Conservation (phyloP, 768 basidiomycete genomes). For the Guyanaporus albipodus region DNA sequence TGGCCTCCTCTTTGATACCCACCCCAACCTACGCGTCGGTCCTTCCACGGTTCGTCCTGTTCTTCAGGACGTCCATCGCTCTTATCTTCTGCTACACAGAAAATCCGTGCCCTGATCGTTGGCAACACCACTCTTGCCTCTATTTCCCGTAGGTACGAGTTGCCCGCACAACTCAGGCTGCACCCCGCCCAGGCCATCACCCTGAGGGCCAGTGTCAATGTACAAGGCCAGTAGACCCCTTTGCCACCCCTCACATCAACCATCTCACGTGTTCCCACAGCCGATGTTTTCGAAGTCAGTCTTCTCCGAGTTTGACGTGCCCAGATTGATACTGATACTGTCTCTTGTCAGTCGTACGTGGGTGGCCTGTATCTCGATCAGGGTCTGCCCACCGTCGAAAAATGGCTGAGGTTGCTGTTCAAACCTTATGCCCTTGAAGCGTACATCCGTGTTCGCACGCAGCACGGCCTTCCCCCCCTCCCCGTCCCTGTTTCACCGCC, state of each 20-base stretch:
- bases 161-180: conserved; percentile 57
- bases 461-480: conserved; percentile 60
- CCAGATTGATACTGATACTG: conserved; percentile 1
- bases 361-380: conserved; percentile 75
- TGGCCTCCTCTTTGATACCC: conserved; percentile 54
- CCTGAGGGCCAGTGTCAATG: conserved; percentile 61
- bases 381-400: conserved; percentile 50
- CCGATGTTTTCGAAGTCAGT: conserved; percentile 75
- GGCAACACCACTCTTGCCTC: conserved; percentile 70
- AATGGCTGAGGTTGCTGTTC: conserved; percentile 63
- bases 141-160: conserved; percentile 62
- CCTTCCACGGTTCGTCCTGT: conserved; percentile 53
- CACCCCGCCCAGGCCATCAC: conserved; percentile 73
- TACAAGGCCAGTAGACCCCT: conserved; percentile 54
- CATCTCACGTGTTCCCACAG: conserved; percentile 33
- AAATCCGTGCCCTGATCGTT: conserved; percentile 74
- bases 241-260: neutral
- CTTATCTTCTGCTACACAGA: conserved; percentile 39
- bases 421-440: conserved; percentile 58
- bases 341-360: conserved; percentile 56
- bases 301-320: neutral
- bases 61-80: neutral
- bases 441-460: conserved; percentile 57
- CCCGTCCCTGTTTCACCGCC: conserved; percentile 26
- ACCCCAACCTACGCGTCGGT: conserved; percentile 70